Evolutionary conservation across 208 protist genomes (phyloP), one percentile per base, ranked within the genome.

Genomic region (Leishmania aethiopica): DNA sequence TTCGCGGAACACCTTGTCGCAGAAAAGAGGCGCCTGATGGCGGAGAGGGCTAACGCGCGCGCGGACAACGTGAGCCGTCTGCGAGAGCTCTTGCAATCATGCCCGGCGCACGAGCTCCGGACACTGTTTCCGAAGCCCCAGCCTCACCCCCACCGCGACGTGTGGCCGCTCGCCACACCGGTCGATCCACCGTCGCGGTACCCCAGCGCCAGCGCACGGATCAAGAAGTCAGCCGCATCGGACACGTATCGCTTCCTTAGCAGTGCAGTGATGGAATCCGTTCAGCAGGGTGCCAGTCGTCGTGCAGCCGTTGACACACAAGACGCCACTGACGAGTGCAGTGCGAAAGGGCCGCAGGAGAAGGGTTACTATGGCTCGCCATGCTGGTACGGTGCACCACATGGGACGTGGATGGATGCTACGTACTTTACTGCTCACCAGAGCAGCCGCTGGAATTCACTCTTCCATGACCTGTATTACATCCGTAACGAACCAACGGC

Each of bases 381-480:
- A 37, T 37, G 64, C 74, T 86, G 83, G 83, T 86, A 82, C 57
- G 78, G 83, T 15, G 64, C 59, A 17, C 74, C 83, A 1, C 83
- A 85, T 8, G 88, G 88, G 28, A 71, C 75, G 42, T 47, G 75
- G 10, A 60, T 76, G 35, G 66, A 86, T n/a, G 75, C 83, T 10
- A 17, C 70, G 28, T 91, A 91, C 79, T 86, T 91, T 51, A 81
- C 73, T 55, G 15, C 57, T 19, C 42, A 42, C 32, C 13, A 75
- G 64, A 32, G 66, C 40, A 19, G 62, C 19, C 66, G 72, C n/a
- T 92, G 81, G 82, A 69, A 73, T 51, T 17, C 51, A 0, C 66
- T 83, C 60, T 92, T 92, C 55, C 79, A 59, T 60, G 32, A 80
- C 47, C 15, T 57, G 32, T 92, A 90, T 69, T 75, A 77, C 40